phyloP scores from a whole-genome alignment of 352 stramenopile genomes.

The Elongisporangium prolatum region DNA sequence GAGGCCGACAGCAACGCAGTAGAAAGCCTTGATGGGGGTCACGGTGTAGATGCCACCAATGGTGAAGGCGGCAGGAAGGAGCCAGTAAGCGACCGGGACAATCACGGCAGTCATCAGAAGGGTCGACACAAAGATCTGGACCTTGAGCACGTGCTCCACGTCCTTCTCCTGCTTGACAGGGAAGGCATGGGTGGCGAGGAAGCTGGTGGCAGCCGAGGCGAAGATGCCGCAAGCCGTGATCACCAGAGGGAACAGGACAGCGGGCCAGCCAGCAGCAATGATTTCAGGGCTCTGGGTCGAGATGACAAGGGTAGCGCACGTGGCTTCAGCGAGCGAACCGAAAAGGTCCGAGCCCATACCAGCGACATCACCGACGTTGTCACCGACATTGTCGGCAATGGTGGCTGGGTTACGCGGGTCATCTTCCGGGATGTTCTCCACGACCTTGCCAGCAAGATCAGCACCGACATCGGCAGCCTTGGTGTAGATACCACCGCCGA shows the following conservation, averaged over 20 bases:
- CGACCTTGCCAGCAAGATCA: slow-evolving; percentile 99
- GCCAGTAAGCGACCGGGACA: slow-evolving; percentile 85
- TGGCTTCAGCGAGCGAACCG: slow-evolving; percentile 98
- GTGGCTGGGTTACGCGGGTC: slow-evolving; percentile 99
- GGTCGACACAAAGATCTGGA: slow-evolving; percentile 98
- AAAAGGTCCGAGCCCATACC: slow-evolving; percentile 99
- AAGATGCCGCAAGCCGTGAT: slow-evolving; percentile 97
- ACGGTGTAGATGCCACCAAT: slow-evolving; percentile 71
- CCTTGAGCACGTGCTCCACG: slow-evolving; percentile 96
- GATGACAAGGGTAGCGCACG: slow-evolving; percentile 98
- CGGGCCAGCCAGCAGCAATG: slow-evolving; percentile 90
- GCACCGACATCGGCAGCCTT: slow-evolving; percentile 99
- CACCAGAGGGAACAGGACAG: slow-evolving; percentile 95
- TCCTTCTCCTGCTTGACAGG: slow-evolving; percentile 94
- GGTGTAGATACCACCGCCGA: slow-evolving; percentile 99
- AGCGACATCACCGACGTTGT: slow-evolving; percentile 99
- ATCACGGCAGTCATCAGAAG: slow-evolving; percentile 94
- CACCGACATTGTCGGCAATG: slow-evolving; percentile 99
- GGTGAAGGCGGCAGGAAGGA: slow-evolving; percentile 91
- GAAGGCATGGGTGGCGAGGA: slow-evolving; percentile 97
- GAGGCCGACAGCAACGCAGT: slow-evolving; percentile 94
- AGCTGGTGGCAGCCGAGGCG: slow-evolving; percentile 94
- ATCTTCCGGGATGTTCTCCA: slow-evolving; percentile 99
- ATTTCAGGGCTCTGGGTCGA: slow-evolving; percentile 90
- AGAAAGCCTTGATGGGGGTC: slow-evolving; percentile 85